phyloP scores from a whole-genome alignment of 2,329 filamentous ascomycete genomes.

The Penicillium sp. region DNA sequence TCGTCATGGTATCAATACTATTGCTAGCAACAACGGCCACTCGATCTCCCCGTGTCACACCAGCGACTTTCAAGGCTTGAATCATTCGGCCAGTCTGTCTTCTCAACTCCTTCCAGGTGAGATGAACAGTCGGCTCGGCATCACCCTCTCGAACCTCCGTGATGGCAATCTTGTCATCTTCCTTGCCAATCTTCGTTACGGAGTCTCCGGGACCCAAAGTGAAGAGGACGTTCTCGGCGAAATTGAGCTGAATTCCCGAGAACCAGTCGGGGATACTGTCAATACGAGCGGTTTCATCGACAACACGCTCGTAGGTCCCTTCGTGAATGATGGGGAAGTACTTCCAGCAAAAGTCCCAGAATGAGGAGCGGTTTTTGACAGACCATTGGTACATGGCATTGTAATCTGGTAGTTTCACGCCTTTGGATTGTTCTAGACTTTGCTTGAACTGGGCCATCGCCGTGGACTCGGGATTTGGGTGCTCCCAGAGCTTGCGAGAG shows the following conservation, averaged over 20 bases:
- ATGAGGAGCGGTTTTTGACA: conserved; percentile 59
- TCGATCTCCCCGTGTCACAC: conserved; percentile 68
- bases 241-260: conserved; percentile 68
- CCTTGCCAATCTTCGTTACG: conserved; percentile 59
- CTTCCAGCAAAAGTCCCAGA: conserved; percentile 64
- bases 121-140: conserved; percentile 37
- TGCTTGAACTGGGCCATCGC: conserved; percentile 68
- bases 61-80: conserved; percentile 63
- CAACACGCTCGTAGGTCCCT: conserved; percentile 57
- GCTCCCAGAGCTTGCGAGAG: conserved; percentile 67
- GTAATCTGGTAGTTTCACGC: conserved; percentile 62
- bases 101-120: conserved; percentile 68
- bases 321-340: conserved; percentile 60
- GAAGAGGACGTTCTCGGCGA: conserved; percentile 75
- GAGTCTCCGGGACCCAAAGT: conserved; percentile 43
- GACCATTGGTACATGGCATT: conserved; percentile 69
- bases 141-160: conserved; percentile 57
- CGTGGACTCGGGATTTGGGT: conserved; percentile 60
- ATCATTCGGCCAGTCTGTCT: conserved; percentile 57
- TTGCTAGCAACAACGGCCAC: conserved; percentile 73
- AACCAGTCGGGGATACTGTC: conserved; percentile 75
- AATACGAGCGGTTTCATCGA: conserved; percentile 69
- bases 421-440: conserved; percentile 58
- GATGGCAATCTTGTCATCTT: conserved; percentile 66
- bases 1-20: conserved; percentile 67